phyloP scores from a whole-genome alignment of 257 asterid genomes.

The Salvia rosmarinus region DNA sequence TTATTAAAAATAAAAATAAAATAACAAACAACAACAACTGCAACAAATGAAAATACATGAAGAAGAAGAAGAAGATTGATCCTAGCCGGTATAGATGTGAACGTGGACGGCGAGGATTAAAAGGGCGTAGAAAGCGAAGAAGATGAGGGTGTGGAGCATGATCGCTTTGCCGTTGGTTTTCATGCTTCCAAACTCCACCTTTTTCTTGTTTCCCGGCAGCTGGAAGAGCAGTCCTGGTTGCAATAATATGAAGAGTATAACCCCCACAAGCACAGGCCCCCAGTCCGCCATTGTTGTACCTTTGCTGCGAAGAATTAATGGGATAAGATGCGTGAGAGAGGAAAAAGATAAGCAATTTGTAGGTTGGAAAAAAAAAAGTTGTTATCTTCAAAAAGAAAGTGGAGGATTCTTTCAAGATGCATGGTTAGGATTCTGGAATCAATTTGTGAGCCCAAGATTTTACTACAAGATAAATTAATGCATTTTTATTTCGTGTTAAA shows the following conservation, averaged over 20 bases:
- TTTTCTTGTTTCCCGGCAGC: conserved; percentile 69
- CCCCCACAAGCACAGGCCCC: conserved; percentile 88
- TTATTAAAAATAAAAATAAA: not conserved
- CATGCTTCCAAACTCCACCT: conserved; percentile 73
- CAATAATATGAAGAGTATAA: conserved; percentile 70
- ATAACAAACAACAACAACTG: not conserved
- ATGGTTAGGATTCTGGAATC: conserved; percentile 35
- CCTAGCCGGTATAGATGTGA: conserved; percentile 73
- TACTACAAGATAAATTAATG: not conserved
- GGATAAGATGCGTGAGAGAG: not conserved
- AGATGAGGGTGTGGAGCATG: conserved; percentile 77
- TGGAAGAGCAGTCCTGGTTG: conserved; percentile 83
- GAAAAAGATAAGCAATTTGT: not conserved
- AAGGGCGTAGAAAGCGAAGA: conserved; percentile 73
- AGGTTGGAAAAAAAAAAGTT: conserved; percentile 6
- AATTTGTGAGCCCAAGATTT: conserved; percentile 6
- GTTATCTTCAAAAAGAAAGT: conserved; percentile 2
- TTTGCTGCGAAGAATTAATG: not conserved
- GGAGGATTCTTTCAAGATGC: not conserved
- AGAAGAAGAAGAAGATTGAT: conserved; percentile 5
- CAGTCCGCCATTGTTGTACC: conserved; percentile 71
- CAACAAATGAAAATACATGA: not conserved
- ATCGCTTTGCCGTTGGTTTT: conserved; percentile 89
- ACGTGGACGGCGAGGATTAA: conserved; percentile 72
- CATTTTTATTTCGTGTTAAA: not conserved